Conservation (phyloP, 345 rosid genomes). For the Trapa incisa region DNA sequence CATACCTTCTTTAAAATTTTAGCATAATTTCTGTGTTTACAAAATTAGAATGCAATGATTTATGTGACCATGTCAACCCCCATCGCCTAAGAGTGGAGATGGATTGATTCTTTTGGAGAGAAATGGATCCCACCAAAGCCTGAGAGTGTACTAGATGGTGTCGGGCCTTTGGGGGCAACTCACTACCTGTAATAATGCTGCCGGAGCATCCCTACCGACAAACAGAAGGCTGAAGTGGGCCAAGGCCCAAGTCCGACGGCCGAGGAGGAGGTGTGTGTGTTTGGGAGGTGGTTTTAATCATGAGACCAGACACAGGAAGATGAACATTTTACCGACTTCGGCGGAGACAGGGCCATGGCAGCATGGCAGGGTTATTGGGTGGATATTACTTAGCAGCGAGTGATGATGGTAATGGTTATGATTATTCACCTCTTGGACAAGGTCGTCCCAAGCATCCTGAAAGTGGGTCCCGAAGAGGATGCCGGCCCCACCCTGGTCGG, state of each 20-base stretch:
- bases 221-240: not conserved
- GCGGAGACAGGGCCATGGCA: not conserved
- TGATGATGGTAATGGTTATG: not conserved
- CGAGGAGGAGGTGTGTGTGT: not conserved
- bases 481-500: constrained; percentile 96
- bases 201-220: not conserved
- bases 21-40: too few relatives aligned
- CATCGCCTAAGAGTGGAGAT: too few relatives aligned
- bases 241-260: not conserved
- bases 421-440: constrained; percentile 68
- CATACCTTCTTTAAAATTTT: too few relatives aligned
- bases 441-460: constrained; percentile 98
- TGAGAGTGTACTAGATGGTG: not conserved
- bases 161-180: not conserved
- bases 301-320: not conserved
- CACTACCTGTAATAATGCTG: not conserved
- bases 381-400: too few relatives aligned
- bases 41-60: too few relatives aligned
- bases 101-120: not conserved
- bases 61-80: too few relatives aligned
- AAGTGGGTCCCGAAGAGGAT: constrained; percentile 92
- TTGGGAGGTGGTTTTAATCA: not conserved
- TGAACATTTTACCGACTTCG: not conserved
- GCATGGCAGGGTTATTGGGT: too few relatives aligned
- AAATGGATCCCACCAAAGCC: not conserved